Conservation (phyloP, 139 green algal genomes). For the Chlamydomonas applanata region DNA sequence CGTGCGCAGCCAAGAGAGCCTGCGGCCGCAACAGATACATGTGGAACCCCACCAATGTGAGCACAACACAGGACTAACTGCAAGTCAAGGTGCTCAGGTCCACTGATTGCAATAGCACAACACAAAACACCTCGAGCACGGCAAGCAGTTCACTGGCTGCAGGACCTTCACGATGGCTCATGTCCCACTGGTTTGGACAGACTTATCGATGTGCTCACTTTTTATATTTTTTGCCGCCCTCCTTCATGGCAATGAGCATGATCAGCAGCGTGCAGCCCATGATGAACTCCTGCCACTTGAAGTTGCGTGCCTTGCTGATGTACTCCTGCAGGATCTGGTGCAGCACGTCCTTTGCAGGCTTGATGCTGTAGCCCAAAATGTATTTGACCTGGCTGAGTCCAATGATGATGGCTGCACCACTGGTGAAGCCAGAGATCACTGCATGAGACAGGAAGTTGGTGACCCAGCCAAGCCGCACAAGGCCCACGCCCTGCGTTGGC, state of each 20-base stretch:
- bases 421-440: constrained; percentile 86
- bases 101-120: no score
- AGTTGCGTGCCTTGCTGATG: constrained; percentile 19
- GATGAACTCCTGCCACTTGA: constrained; percentile 56
- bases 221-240: constrained; percentile 29
- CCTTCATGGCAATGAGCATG: constrained; percentile 42
- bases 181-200: no score
- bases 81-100: no score
- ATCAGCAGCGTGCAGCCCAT: constrained; percentile 45
- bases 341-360: constrained; percentile 24
- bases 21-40: constrained; percentile 11
- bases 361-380: constrained; percentile 37
- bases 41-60: no score
- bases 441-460: constrained; percentile 84
- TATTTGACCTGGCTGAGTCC: constrained; percentile 55
- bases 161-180: no score
- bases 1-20: constrained; percentile 25
- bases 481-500: constrained; percentile 62
- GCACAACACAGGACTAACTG: no score
- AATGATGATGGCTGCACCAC: constrained; percentile 85
- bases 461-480: constrained; percentile 81
- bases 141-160: no score
- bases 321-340: constrained; percentile 33
- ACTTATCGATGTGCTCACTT: background rate
- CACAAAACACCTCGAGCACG: no score